Conservation (phyloP, 2,329 filamentous ascomycete species). For the Colletotrichum tropicicola region DNA sequence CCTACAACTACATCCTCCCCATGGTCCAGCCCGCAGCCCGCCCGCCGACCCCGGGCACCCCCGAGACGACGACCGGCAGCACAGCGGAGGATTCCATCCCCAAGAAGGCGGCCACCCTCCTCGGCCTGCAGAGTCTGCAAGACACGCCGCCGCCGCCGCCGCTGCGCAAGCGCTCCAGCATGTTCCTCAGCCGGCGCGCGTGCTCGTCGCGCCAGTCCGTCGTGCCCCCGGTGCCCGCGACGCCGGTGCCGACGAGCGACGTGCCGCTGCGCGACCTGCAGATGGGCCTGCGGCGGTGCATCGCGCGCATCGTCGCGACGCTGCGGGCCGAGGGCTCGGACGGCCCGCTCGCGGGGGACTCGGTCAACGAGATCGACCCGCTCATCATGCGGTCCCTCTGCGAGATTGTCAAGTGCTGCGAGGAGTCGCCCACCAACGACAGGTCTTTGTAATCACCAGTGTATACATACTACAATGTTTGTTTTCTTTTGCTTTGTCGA, state of each 20-base stretch:
- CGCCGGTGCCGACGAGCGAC: slow-evolving; percentile 33
- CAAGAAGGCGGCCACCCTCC: slow-evolving; percentile 61
- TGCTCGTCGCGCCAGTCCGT: slow-evolving; percentile 20
- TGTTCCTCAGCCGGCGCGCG: slow-evolving; percentile 12
- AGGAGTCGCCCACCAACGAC: slow-evolving; percentile 20
- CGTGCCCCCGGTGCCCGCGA: slow-evolving; percentile 4
- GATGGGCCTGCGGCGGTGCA: slow-evolving; percentile 58
- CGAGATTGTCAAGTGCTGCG: slow-evolving; percentile 48
- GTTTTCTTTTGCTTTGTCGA: background rate
- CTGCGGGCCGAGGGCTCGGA: slow-evolving; percentile 38
- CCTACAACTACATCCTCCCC: slow-evolving; percentile 65
- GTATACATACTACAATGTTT: background rate
- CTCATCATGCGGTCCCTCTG: slow-evolving; percentile 51
- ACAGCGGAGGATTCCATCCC: slow-evolving; percentile 48
- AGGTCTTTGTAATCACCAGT: background rate
- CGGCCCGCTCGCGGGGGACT: slow-evolving; percentile 8
- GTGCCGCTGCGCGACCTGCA: slow-evolving; percentile 54
- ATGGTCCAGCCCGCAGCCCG: slow-evolving; percentile 28
- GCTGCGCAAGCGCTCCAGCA: slow-evolving; percentile 28
- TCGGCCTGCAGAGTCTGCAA: slow-evolving; percentile 51
- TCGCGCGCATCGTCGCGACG: slow-evolving; percentile 59
- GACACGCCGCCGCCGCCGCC: slow-evolving; percentile 34
- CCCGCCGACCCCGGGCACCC: slow-evolving; percentile 20
- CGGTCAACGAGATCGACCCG: slow-evolving; percentile 43
- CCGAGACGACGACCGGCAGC: slow-evolving; percentile 12